Evolutionary conservation across 2,329 filamentous ascomycete species (phyloP), one percentile per base, ranked within the genome.

Genomic region (Aspergillus quadrilineatus): DNA sequence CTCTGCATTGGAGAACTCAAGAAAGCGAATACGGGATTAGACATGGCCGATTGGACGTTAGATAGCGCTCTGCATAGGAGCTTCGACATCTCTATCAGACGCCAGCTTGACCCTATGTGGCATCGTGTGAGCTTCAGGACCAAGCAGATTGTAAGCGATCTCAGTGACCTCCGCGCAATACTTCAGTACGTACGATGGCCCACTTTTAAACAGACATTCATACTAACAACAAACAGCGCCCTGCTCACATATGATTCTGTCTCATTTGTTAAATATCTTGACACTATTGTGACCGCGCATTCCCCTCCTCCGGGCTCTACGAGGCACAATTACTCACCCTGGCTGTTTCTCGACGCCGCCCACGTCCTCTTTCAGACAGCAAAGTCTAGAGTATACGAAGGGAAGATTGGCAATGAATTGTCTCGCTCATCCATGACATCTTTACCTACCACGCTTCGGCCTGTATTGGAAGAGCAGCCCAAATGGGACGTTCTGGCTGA

Each of bases 11-110:
- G 89, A 54, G 94, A 99, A 75, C 82, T 99, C 43, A 95, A 93
- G 71, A 97, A 96, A 75, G 85, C 86, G 15, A 97, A 97, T 68
- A 83, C 86, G 1, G 92, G 92, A 2, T 79, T 99, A 6, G 93
- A 97, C 65, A 92, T 97, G 86, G 92, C 95, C 58, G 92, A 97
- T 68, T 97, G 93, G 93, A 97, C 91, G 49, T 80, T 96, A 15
- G 93, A 97, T 72, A 97, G 90, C 68, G 93, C 93, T 36, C 77
- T 97, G 59, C 89, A 97, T 63, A 90, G 89, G 68, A 96, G 92
- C 67, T 99, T 99, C 71, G 94, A 97, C 71, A 80, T 89, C 58
- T 88, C 92, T 54, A 86, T 99, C 50, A 84, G 93, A 60, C 84
- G 92, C 56, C 94, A 99, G 73, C 79, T 99, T 15, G 92, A 97